Conservation (phyloP, 176 grass and related monocot species). For the Pharus latifolius region DNA sequence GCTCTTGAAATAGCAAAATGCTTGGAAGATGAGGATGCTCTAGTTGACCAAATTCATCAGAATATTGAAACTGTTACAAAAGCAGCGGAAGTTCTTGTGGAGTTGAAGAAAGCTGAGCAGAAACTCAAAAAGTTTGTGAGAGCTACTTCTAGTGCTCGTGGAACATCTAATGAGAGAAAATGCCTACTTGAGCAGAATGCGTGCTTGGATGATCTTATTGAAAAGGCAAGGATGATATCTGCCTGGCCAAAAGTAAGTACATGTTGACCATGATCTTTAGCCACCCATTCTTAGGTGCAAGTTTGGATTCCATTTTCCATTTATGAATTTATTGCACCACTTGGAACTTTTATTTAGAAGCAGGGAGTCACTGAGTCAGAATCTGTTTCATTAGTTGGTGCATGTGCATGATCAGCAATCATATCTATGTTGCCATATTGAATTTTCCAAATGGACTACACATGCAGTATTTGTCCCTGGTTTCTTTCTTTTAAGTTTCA, state of each 20-base stretch:
- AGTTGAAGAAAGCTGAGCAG: slow-evolving; percentile 66
- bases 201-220: slow-evolving; percentile 66
- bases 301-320: neutral
- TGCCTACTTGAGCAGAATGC: slow-evolving; percentile 51
- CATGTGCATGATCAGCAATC: neutral
- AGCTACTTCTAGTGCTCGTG: slow-evolving; percentile 36
- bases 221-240: slow-evolving; percentile 44
- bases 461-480: neutral
- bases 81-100: slow-evolving; percentile 49
- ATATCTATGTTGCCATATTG: neutral
- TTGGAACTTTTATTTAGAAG: neutral
- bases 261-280: slow-evolving; percentile 1
- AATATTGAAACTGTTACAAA: slow-evolving; percentile 72
- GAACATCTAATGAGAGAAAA: slow-evolving; percentile 76
- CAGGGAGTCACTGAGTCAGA: too few species aligned
- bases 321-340: neutral
- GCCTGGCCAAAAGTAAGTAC: slow-evolving; percentile 83
- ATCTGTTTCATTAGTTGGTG: slow-evolving; percentile 3
- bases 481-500: slow-evolving; percentile 2
- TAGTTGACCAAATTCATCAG: slow-evolving; percentile 54
- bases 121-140: slow-evolving; percentile 78
- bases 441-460: neutral
- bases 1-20: slow-evolving; percentile 39
- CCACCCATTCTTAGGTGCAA: neutral
- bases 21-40: slow-evolving; percentile 74